Evolutionary conservation across 139 green algal genomes (phyloP).

Genomic region (Coelastrella sp.): DNA sequence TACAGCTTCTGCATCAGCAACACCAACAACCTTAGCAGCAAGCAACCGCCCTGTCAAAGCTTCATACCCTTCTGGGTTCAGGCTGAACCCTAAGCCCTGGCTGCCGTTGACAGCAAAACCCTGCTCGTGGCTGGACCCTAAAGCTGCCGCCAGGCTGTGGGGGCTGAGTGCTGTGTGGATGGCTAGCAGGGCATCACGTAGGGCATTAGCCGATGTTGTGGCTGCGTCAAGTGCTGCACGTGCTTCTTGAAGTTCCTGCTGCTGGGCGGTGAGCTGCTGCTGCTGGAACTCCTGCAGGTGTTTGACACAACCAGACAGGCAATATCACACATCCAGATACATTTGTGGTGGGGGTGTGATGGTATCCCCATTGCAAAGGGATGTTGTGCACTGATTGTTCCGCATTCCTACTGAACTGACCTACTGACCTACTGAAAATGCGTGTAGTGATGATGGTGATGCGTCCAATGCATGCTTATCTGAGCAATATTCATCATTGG

Average conservation of each 20-base stretch:
- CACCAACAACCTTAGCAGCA: neutral
- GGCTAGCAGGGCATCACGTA: constrained; percentile 16
- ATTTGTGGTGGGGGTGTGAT: too few species aligned
- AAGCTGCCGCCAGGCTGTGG: constrained; percentile 21
- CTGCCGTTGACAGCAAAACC: neutral
- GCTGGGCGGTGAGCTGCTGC: constrained; percentile 33
- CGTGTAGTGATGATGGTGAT: too few species aligned
- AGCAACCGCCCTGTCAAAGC: constrained; percentile 36
- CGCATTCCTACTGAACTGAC: too few species aligned
- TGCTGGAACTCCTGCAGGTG: constrained; percentile 19
- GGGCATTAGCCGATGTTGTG: neutral
- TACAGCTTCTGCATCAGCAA: constrained; percentile 25
- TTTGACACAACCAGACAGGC: too few species aligned
- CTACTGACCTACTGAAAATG: too few species aligned
- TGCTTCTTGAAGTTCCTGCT: constrained; percentile 1
- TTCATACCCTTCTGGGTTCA: constrained; percentile 35
- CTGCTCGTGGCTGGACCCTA: neutral
- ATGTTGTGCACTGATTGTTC: too few species aligned
- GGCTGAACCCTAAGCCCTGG: neutral
- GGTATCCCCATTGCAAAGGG: too few species aligned
- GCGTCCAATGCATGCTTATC: too few species aligned
- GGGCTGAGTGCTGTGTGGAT: constrained; percentile 49
- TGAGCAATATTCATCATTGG: too few species aligned
- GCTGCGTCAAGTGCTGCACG: neutral
- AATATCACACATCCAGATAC: too few species aligned